Evolutionary conservation across 305 asterid species (phyloP).

Genomic region (Solanum hybrid): DNA sequence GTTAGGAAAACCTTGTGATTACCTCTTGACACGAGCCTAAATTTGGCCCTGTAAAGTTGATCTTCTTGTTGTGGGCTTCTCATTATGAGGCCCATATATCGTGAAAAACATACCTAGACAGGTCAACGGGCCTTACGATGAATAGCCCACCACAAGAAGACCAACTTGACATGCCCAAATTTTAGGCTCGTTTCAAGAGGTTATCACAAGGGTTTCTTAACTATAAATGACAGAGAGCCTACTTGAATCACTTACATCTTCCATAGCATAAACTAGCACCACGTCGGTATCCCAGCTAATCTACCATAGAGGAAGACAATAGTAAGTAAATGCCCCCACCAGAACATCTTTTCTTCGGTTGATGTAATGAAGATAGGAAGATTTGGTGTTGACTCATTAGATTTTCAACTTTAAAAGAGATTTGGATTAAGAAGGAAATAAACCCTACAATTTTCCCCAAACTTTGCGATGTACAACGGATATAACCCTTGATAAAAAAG

Average conservation of each 20-base stretch:
- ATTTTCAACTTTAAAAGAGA: not conserved
- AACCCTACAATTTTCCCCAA: not conserved
- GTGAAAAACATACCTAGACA: not conserved
- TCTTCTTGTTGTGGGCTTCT: not conserved
- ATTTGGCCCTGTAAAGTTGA: not conserved
- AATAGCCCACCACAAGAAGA: not conserved
- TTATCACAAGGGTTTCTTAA: no score
- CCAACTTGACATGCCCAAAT: no score
- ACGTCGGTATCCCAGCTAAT: not conserved
- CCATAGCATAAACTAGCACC: not conserved
- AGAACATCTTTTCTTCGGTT: no score
- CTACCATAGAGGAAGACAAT: not conserved
- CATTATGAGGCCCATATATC: not conserved
- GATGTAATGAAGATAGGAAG: not conserved
- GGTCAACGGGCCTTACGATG: not conserved
- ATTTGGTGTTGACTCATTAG: not conserved
- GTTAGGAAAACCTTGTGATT: not conserved
- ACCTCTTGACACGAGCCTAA: not conserved
- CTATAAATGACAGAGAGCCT: not conserved
- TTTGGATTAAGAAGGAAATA: not conserved
- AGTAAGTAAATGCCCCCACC: not conserved
- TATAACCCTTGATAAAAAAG: not conserved
- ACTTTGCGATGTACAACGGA: not conserved
- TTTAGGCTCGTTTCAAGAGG: no score
- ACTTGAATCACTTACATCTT: not conserved